Base-by-base conservation (phyloP, 2,329 filamentous ascomycete genomes). In the Fonsecaea monophora region DNA sequence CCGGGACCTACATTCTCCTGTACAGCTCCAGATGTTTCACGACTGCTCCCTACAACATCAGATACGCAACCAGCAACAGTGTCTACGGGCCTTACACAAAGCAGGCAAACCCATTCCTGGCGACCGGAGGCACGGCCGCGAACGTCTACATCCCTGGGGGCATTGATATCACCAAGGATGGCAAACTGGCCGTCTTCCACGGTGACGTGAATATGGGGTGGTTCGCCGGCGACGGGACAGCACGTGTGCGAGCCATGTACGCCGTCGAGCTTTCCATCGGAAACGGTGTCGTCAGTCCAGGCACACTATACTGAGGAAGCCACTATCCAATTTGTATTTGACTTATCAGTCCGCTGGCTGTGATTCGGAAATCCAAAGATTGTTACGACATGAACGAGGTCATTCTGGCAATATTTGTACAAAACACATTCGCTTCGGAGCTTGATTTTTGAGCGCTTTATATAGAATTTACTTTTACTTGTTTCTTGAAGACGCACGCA, bases 1-100 rank as follows among this genome's bases (percentile, higher is more conserved):
- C 65, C 3, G 79, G 81, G 21, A 78, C 78, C 7, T 89, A 89
- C 72, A 80, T 86, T 53, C 77, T 90, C 37, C 88, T 89, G 73
- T 89, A 85, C 76, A 73, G 76, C 1, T 73, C 68, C 4, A 75
- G 78, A 38, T 87, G 86, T 75, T 89, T 80, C 74, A 81, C 81
- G 1, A 80, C 82, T 38, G 73, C 81, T 2, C 73, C 73, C 30
- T 86, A 88, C 75, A 88, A 86, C 76, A 76, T 89, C 67, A 58
- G 81, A 80, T 9, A 87, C 85, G 4, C 78, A 82, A 12, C 81
- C 86, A 1, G 71, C 78, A 42, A 74, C 73, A 37, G 76, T 82
- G 42, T 84, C 34, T 78, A 9, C 73, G 87, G 87, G 0, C 87
- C 87, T 0, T 89, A 86, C 72, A 75, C 73, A 85, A 15, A 75